phyloP scores from a whole-genome alignment of 768 basidiomycete species.

The Leccinum longicurvipes region DNA sequence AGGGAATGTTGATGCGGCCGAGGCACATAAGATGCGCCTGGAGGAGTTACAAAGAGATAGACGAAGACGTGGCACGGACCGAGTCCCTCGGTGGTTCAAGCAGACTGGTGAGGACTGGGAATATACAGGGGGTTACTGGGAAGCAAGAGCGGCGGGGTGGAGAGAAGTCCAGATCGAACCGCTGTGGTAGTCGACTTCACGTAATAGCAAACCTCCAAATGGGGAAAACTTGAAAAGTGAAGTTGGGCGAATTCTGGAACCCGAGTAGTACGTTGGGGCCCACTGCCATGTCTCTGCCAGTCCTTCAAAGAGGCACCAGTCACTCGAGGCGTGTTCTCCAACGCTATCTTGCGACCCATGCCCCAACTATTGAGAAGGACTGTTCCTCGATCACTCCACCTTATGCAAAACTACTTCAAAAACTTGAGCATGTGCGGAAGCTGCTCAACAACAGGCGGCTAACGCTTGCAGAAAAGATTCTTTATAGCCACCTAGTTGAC shows the following conservation, averaged over 20 bases:
- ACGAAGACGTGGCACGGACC: slow-evolving; percentile 56
- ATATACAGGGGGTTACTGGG: slow-evolving; percentile 84
- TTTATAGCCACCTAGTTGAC: slow-evolving; percentile 88
- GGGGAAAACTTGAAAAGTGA: too few relatives aligned
- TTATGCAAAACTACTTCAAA: slow-evolving; percentile 66
- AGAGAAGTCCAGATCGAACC: slow-evolving; percentile 44
- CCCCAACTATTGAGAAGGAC: slow-evolving; percentile 47
- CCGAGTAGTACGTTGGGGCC: not conserved
- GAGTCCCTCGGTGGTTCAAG: slow-evolving; percentile 72
- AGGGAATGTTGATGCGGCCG: slow-evolving; percentile 67
- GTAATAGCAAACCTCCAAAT: not conserved
- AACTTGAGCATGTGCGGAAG: slow-evolving; percentile 64
- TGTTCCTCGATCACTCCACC: slow-evolving; percentile 82
- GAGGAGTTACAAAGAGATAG: slow-evolving; percentile 78
- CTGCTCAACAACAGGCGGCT: slow-evolving; percentile 73
- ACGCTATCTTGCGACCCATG: slow-evolving; percentile 39
- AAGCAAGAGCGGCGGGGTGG: slow-evolving; percentile 65
- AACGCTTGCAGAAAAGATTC: slow-evolving; percentile 95
- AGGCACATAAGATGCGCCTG: slow-evolving; percentile 64
- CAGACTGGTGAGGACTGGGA: slow-evolving; percentile 68
- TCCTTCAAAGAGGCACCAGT: slow-evolving; percentile 17
- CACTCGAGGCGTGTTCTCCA: slow-evolving; percentile 20
- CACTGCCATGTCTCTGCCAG: slow-evolving; percentile 18
- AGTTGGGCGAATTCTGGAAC: too few relatives aligned
- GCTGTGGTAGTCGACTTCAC: slow-evolving; percentile 50